Percentiles rank a stretch among this genome's conserved stretches.
Conservation (phyloP, 2,329 filamentous ascomycete species). For the Claviceps arundinis region DNA sequence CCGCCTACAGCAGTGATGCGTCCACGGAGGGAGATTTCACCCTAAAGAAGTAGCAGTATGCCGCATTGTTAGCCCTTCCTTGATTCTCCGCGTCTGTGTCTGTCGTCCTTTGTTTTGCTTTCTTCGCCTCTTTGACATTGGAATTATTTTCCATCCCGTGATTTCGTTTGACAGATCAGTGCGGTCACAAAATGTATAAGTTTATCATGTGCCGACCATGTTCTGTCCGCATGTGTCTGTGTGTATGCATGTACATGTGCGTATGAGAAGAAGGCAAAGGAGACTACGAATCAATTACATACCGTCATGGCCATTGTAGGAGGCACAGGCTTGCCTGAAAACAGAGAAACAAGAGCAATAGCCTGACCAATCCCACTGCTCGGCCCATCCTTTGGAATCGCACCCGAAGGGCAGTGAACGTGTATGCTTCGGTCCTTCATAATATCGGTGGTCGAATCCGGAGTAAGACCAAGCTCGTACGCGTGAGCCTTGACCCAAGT, state of each 20-base stretch:
- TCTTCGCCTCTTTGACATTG: neutral
- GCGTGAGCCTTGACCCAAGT: slow-evolving; percentile 97
- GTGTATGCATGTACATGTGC: neutral
- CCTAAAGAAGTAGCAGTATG: slow-evolving; percentile 22
- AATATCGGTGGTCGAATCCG: slow-evolving; percentile 73
- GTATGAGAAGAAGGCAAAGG: neutral
- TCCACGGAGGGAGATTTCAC: slow-evolving; percentile 67
- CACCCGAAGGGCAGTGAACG: slow-evolving; percentile 88
- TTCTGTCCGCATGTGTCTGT: neutral
- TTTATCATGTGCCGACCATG: neutral
- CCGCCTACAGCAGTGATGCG: slow-evolving; percentile 89
- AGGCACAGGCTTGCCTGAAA: slow-evolving; percentile 73
- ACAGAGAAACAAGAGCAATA: slow-evolving; percentile 81
- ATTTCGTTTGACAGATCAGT: too few relatives aligned
- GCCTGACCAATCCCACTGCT: slow-evolving; percentile 88
- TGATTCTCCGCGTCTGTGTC: neutral
- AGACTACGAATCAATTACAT: slow-evolving; percentile 18
- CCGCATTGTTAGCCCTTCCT: neutral
- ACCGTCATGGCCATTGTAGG: slow-evolving; percentile 92
- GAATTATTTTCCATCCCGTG: too few relatives aligned
- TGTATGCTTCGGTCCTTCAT: slow-evolving; percentile 93
- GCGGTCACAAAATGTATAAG: neutral
- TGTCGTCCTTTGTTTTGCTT: neutral
- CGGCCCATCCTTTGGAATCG: slow-evolving; percentile 85
- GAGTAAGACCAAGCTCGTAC: slow-evolving; percentile 74